phyloP scores from a whole-genome alignment of 1,284 basidiomycete genomes.

The Porodaedalea pini region DNA sequence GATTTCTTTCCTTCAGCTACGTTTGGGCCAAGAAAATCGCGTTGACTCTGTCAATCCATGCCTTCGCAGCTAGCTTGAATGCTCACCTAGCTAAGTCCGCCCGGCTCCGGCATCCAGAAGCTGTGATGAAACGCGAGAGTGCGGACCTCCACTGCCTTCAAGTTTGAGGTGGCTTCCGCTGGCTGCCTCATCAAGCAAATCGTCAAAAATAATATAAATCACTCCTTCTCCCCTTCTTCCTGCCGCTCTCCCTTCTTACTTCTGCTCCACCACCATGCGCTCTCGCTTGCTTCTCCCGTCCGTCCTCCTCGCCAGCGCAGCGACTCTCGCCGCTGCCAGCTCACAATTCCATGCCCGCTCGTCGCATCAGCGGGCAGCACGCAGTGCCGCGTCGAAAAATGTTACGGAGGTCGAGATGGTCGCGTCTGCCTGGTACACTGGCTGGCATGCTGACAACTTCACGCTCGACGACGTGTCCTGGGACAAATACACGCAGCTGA shows the following conservation, averaged over 20 bases:
- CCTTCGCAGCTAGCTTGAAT: no score
- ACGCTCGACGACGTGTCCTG: slow-evolving; percentile 51
- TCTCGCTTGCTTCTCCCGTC: neutral
- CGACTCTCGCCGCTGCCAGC: neutral
- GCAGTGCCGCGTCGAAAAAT: neutral
- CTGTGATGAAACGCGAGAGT: no score
- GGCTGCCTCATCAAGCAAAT: no score
- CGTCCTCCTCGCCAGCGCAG: neutral
- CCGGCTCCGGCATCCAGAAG: no score
- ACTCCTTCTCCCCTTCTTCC: neutral
- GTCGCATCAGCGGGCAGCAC: neutral
- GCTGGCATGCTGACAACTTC: slow-evolving; percentile 52
- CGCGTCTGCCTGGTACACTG: slow-evolving; percentile 59
- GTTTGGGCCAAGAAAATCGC: no score
- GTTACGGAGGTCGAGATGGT: slow-evolving; percentile 35
- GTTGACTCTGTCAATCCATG: no score
- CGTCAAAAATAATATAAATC: no score
- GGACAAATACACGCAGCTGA: slow-evolving; percentile 60
- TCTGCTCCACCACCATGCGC: neutral
- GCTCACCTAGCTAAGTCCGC: no score
- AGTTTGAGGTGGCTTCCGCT: no score
- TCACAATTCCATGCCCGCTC: neutral
- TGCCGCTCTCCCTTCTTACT: neutral
- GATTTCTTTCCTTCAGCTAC: no score
- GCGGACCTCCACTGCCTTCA: no score